These are phyloP conservation scores for Colletotrichum falcatum DNA, from an alignment of 2,329 filamentous ascomycete genomes.

Conservation along the genomic window DNA sequence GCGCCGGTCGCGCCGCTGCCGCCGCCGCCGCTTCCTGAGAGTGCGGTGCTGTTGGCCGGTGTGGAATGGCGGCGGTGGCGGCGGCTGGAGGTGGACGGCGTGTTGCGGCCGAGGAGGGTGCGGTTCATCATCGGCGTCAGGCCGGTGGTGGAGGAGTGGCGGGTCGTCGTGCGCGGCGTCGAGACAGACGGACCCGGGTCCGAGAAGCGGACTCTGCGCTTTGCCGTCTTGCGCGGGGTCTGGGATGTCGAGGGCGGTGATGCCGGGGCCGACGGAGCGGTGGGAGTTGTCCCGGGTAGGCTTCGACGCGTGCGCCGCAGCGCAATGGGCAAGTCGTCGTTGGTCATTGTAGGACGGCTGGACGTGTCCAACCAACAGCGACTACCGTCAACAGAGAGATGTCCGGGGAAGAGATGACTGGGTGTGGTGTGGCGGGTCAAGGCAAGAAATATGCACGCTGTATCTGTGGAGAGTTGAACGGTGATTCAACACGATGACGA, in stretches of 20 bases:
- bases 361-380: neutral
- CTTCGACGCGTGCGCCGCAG: slow-evolving; percentile 65
- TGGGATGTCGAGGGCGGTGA: slow-evolving; percentile 41
- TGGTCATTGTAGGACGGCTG: slow-evolving; percentile 48
- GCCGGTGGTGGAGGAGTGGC: slow-evolving; percentile 58
- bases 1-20: slow-evolving; percentile 33
- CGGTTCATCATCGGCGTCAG: slow-evolving; percentile 70
- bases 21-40: slow-evolving; percentile 3
- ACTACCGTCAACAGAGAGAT: neutral
- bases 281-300: neutral
- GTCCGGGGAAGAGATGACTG: neutral
- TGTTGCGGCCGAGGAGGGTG: slow-evolving; percentile 54
- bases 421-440: neutral
- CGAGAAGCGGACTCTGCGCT: slow-evolving; percentile 69
- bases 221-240: slow-evolving; percentile 44
- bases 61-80: slow-evolving; percentile 59
- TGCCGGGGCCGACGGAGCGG: neutral
- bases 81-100: slow-evolving; percentile 51
- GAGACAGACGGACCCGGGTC: slow-evolving; percentile 61
- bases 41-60: slow-evolving; percentile 41
- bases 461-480: neutral
- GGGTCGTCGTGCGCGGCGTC: slow-evolving; percentile 42
- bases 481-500: neutral
- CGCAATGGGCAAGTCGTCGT: slow-evolving; percentile 65
- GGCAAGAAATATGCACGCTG: neutral